phyloP scores from a whole-genome alignment of 2,329 filamentous ascomycete species.

The Colletotrichum zoysiae region DNA sequence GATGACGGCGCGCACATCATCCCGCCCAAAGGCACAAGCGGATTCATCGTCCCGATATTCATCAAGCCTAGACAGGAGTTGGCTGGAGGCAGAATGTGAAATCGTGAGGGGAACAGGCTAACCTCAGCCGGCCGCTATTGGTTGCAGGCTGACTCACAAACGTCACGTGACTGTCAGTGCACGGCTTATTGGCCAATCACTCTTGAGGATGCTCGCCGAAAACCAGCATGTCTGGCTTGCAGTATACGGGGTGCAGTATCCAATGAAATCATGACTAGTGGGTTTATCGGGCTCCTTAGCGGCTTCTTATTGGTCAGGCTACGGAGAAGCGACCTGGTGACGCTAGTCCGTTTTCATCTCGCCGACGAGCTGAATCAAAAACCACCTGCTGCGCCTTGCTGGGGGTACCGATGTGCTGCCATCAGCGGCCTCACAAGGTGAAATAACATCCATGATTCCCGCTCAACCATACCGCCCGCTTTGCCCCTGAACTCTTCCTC shows the following conservation, averaged over 20 bases:
- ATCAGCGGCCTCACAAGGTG: slow-evolving; percentile 39
- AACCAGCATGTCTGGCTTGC: slow-evolving; percentile 46
- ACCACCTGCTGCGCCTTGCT: slow-evolving; percentile 43
- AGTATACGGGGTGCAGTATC: slow-evolving; percentile 44
- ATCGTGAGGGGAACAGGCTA: neutral
- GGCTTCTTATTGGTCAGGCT: slow-evolving; percentile 47
- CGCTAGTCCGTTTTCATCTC: slow-evolving; percentile 57
- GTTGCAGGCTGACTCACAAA: slow-evolving; percentile 43
- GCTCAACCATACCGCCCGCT: slow-evolving; percentile 16
- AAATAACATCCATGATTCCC: slow-evolving; percentile 47
- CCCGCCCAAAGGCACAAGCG: neutral
- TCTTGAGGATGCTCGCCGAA: slow-evolving; percentile 51
- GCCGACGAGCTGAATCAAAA: slow-evolving; percentile 51
- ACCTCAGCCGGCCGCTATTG: slow-evolving; percentile 25
- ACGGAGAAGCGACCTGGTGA: neutral
- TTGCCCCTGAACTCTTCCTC: slow-evolving; percentile 16
- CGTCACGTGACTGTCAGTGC: slow-evolving; percentile 42
- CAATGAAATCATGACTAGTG: slow-evolving; percentile 45
- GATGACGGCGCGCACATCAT: neutral
- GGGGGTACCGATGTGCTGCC: slow-evolving; percentile 28
- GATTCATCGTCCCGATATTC: neutral
- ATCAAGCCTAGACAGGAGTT: too few species aligned
- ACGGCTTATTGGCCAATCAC: slow-evolving; percentile 51
- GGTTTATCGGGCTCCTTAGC: neutral
- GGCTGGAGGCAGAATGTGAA: neutral